A percentile compares a stretch with the other conserved stretches of the same genome.
Conservation (phyloP, 495 filamentous ascomycete species). For the Annulohypoxylon moriforme region DNA sequence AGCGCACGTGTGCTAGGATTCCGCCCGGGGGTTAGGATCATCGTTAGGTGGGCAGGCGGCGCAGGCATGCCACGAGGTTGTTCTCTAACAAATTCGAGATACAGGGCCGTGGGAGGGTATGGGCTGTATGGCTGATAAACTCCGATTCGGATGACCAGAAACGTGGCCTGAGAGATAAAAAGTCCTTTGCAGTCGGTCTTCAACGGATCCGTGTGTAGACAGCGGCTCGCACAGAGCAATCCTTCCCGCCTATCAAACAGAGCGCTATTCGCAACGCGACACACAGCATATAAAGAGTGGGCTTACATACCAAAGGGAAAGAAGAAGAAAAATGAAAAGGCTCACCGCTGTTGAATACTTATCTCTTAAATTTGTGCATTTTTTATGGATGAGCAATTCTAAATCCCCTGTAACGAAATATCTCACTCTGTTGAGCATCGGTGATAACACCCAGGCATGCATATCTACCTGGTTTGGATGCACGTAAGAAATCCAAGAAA, state of each 20-base stretch:
- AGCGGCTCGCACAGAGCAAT: constrained; percentile 17
- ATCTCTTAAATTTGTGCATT: background rate
- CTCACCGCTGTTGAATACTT: constrained; percentile 15
- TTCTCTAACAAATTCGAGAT: constrained; percentile 27
- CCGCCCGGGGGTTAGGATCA: constrained; percentile 30
- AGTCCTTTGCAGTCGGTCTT: constrained; percentile 26
- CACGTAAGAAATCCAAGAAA: background rate
- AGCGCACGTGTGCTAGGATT: constrained; percentile 38
- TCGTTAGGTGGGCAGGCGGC: constrained; percentile 35
- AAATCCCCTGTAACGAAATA: background rate
- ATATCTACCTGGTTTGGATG: background rate
- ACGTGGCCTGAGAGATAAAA: constrained; percentile 24
- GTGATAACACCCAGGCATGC: background rate
- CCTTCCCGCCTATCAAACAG: constrained; percentile 38
- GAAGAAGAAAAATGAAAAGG: background rate
- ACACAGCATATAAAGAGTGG: constrained; percentile 5
- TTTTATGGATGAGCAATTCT: background rate
- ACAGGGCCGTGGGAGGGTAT: constrained; percentile 21
- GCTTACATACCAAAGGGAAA: background rate
- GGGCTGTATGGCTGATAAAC: constrained; percentile 12
- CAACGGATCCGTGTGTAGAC: constrained; percentile 12
- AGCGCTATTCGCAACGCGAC: background rate
- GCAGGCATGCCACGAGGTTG: constrained; percentile 37
- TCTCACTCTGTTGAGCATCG: background rate
- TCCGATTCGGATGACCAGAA: constrained; percentile 29